Evolutionary conservation across 768 basidiomycete species (phyloP), one percentile per base, ranked within the genome.

Genomic region (Suillus weaverae): DNA sequence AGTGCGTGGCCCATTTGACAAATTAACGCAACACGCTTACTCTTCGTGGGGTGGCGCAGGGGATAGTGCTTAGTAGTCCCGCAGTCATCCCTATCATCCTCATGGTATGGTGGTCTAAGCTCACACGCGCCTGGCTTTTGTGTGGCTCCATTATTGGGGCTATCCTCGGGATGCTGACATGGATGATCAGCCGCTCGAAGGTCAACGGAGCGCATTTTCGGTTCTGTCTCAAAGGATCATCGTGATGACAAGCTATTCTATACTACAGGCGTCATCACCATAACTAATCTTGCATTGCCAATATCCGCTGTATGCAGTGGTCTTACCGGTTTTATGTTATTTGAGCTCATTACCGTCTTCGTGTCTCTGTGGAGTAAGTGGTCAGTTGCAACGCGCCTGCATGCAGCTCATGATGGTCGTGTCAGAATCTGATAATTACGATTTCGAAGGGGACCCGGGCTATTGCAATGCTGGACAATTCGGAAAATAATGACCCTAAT

Each of bases 151-250:
- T 80, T 62, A 68, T 71, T n/a, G 77, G 79, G 14, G 72, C 75
- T 11, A 61, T 73, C 5, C 69, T 73, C 10, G 78, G 76, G 4
- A 74, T 79, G 68, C 60, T 76, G 14, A 78, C 79, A 7, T 80
- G 79, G 78, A 75, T 80, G 69, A 71, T 77, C 32, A 73, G 74
- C 1, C 78, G 78, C 62, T 72, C 70, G 74, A 78, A 79, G 68
- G 71, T 74, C 35, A 79, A 72, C 62, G 79, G 78, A 69, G 60
- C 62, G 66, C 57, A 33, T 41, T 39, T 18, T 64, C 16, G 39
- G 43, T 62, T 60, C 35, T 2, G 16, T 44, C 6, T 59, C 26
- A 30, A 32, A 41, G 20, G 26, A 36, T 32, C 35, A 32, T 11
- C 33, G 7, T 22, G 8, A 14, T 66, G 38, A 43, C 50, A 59